Percentiles rank a stretch among this genome's conserved stretches.
These are phyloP conservation scores for Podospora bellae-mahoneyi DNA, from an alignment of 495 filamentous ascomycete species.

Conservation along the genomic window DNA sequence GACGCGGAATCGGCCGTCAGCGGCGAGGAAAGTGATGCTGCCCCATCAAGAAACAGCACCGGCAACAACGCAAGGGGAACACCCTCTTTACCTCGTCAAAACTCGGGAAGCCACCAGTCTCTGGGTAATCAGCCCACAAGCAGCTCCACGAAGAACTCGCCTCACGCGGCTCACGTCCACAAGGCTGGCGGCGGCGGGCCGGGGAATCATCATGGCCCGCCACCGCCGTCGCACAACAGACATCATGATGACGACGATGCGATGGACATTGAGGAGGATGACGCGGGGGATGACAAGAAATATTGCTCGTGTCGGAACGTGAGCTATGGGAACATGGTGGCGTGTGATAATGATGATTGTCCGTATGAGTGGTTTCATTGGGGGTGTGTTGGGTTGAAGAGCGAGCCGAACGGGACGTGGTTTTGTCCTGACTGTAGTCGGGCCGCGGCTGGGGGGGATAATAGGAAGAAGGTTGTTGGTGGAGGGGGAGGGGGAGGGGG, in stretches of 20 bases:
- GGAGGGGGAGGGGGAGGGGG: background rate
- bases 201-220: slow-evolving; percentile 11
- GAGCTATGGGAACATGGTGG: slow-evolving; percentile 96
- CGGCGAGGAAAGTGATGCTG: slow-evolving; percentile 46
- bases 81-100: slow-evolving; percentile 12
- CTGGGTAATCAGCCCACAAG: slow-evolving; percentile 9
- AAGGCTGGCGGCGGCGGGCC: slow-evolving; percentile 1
- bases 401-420: slow-evolving; percentile 89
- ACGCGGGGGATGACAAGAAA: slow-evolving; percentile 79
- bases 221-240: background rate
- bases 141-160: background rate
- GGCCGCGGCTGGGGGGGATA: slow-evolving; percentile 51
- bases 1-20: slow-evolving; percentile 58
- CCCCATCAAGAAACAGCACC: slow-evolving; percentile 10
- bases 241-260: slow-evolving; percentile 56
- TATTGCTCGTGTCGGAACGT: slow-evolving; percentile 93
- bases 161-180: background rate
- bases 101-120: slow-evolving; percentile 14
- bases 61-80: slow-evolving; percentile 39
- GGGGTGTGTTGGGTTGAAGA: slow-evolving; percentile 85
- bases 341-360: slow-evolving; percentile 91
- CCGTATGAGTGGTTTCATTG: slow-evolving; percentile 98
- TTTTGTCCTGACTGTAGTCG: slow-evolving; percentile 76
- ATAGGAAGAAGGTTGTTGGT: slow-evolving; percentile 25
- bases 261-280: slow-evolving; percentile 72